A percentile compares a stretch with the other conserved stretches of the same genome.
These are phyloP conservation scores for Podaxis sp. DNA, from an alignment of 768 basidiomycete genomes.

Conservation along the genomic window DNA sequence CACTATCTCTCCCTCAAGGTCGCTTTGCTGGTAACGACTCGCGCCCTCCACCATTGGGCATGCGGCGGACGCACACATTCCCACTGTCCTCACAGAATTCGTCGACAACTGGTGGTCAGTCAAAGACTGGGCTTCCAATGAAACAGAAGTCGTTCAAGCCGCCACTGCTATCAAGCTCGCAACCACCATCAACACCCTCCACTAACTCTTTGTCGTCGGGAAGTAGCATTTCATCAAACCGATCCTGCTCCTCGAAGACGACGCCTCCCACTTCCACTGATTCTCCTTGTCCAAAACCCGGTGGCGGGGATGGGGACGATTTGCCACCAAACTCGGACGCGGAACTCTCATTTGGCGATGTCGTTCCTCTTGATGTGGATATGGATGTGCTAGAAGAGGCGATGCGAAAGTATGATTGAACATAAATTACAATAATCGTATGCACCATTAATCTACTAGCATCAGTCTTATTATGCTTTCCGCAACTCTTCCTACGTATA, in stretches of 20 bases:
- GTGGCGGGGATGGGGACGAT: neutral
- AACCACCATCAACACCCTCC: slow-evolving; percentile 12
- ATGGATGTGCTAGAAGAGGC: slow-evolving; percentile 30
- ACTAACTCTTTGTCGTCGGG: neutral
- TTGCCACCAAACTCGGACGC: slow-evolving; percentile 12
- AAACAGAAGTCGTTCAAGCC: slow-evolving; percentile 34
- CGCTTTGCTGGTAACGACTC: neutral
- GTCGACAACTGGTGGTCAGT: neutral
- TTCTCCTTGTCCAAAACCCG: neutral
- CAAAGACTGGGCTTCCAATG: slow-evolving; percentile 18
- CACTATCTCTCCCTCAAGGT: slow-evolving; percentile 11
- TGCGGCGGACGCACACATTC: slow-evolving; percentile 30
- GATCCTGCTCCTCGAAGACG: neutral
- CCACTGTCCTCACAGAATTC: slow-evolving; percentile 14
- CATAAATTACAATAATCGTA: neutral
- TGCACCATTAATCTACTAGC: neutral
- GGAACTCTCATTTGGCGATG: slow-evolving; percentile 24
- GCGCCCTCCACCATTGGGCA: slow-evolving; percentile 31
- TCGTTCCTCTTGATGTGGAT: slow-evolving; percentile 10
- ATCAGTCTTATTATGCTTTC: neutral
- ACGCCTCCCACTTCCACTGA: neutral
- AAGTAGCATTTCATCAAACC: neutral
- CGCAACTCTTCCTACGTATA: neutral
- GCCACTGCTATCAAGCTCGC: slow-evolving; percentile 24
- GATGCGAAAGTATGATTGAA: slow-evolving; percentile 28